phyloP scores from a whole-genome alignment of 371 early-diverging fungal genomes.

The Rozella allomycis region DNA sequence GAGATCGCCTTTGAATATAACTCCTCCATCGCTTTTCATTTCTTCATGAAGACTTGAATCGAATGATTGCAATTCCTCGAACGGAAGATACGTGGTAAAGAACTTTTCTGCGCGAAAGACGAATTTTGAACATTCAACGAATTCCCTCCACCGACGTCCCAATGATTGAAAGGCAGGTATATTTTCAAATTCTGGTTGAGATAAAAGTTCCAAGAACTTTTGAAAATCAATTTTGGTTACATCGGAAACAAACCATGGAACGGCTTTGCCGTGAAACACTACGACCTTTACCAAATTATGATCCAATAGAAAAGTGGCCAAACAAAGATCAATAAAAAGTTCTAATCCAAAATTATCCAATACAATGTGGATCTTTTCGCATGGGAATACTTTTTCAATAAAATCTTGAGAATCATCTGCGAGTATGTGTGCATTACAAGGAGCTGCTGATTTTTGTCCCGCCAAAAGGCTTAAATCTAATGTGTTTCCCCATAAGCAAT shows the following conservation, averaged over 20 bases:
- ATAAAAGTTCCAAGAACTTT: slow-evolving; percentile 23
- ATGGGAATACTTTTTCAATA: no score
- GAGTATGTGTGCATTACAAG: no score
- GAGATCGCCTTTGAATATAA: slow-evolving; percentile 85
- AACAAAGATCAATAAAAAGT: slow-evolving; percentile 59
- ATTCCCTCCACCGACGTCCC: slow-evolving; percentile 41
- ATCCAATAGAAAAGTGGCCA: slow-evolving; percentile 66
- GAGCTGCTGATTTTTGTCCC: not conserved
- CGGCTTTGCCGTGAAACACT: slow-evolving; percentile 60
- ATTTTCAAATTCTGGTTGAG: slow-evolving; percentile 1
- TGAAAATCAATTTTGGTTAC: slow-evolving; percentile 4
- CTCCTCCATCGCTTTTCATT: slow-evolving; percentile 24
- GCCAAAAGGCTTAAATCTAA: no score
- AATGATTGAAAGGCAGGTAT: slow-evolving; percentile 19
- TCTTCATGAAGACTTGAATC: slow-evolving; percentile 38
- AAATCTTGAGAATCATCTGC: no score
- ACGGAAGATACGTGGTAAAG: slow-evolving; percentile 63
- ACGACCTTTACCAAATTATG: slow-evolving; percentile 36
- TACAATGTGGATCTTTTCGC: not conserved
- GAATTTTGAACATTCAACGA: slow-evolving; percentile 35
- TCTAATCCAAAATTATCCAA: slow-evolving; percentile 41
- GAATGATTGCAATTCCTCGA: slow-evolving; percentile 39
- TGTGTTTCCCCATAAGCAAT: no score
- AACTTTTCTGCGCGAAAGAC: slow-evolving; percentile 41
- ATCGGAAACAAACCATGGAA: slow-evolving; percentile 74